A percentile compares a stretch with the other conserved stretches of the same genome.
Conservation (phyloP, 192 early-diverging fungal species). For the Umbelopsis ramanniana region DNA sequence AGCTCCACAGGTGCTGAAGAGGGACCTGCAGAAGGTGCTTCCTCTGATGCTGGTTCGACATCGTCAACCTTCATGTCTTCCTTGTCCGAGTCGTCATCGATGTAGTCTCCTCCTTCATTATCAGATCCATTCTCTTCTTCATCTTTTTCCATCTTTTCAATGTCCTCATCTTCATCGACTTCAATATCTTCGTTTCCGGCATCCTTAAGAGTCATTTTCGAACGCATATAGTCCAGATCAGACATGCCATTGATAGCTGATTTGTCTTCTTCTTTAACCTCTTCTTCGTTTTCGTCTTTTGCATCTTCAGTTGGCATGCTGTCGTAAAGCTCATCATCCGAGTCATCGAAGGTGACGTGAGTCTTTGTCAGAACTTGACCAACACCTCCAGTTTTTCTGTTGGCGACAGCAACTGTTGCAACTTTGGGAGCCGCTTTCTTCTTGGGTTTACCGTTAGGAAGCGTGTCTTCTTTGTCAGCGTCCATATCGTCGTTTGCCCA, state of each 20-base stretch:
- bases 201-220: conserved; percentile 58
- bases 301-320: conserved; percentile 60
- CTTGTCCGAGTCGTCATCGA: conserved; percentile 27
- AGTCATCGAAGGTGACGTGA: conserved; percentile 65
- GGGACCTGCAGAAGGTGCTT: not conserved
- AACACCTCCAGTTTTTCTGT: conserved; percentile 65
- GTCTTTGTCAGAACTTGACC: conserved; percentile 63
- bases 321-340: conserved; percentile 76
- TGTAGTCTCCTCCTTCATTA: conserved; percentile 24
- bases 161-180: conserved; percentile 30
- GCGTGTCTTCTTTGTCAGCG: conserved; percentile 32
- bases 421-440: conserved; percentile 41
- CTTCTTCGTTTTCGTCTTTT: conserved; percentile 44
- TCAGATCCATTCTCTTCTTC: conserved; percentile 32
- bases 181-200: conserved; percentile 29
- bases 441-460: conserved; percentile 34
- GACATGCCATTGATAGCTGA: conserved; percentile 40
- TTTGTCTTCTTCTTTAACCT: conserved; percentile 33
- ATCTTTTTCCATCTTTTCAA: conserved; percentile 25
- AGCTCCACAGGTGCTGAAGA: conserved; percentile 32
- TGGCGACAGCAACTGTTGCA: conserved; percentile 44
- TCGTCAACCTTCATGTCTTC: conserved; percentile 31
- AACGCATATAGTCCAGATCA: conserved; percentile 71
- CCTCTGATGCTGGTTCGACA: conserved; percentile 1
- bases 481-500: conserved; percentile 92